Evolutionary conservation across 1,139 yeast species (phyloP), one percentile per base, ranked within the genome.

Genomic region (Scheffersomyces segobiensis): DNA sequence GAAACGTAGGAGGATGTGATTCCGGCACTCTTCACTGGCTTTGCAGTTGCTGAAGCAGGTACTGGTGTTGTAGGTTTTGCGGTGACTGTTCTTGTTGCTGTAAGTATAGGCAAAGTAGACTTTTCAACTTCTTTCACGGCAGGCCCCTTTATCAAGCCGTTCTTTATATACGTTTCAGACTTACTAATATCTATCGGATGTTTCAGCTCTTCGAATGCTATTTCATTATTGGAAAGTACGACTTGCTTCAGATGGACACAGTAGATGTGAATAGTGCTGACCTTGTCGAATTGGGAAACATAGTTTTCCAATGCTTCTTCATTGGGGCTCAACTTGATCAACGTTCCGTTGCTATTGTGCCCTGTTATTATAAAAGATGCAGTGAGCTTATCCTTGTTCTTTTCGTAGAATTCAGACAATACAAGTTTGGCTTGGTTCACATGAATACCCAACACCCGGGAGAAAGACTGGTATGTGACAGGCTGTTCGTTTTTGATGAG

Each of bases 281-380:
- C 64, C 1, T 55, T 22, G 19, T 66, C 69, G 52, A 75, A 24
- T 22, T 50, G 6, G 53, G 26, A 10, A 18, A 32, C 55, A 39
- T 59, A 59, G 10, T 17, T 18, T 20, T 58, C 60, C 8, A 55
- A 57, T 2, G 63, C 62, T 3, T 53, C 52, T 52, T 68, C 71
- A 55, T 68, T 68, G 3, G 65, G 63, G 10, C 69, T 67, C 46
- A 72, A 59, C 56, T 71, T 71, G 39, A 78, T 65, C 52, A 64
- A 53, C 14, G 56, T 49, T 17, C 63, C 64, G n/a, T 60, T 59
- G 2, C 54, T 53, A 3, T 62, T 59, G 49, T 64, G 59, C 0
- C 83, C 83, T 1, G 73, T 69, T 26, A 75, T 72, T 2, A 80
- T 59, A 57, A 76, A 79, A 0, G 78, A 66, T 0, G 81, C 82